These are phyloP conservation scores for Protomyces macrosporus DNA, from an alignment of 1,139 yeast genomes.

Conservation along the genomic window DNA sequence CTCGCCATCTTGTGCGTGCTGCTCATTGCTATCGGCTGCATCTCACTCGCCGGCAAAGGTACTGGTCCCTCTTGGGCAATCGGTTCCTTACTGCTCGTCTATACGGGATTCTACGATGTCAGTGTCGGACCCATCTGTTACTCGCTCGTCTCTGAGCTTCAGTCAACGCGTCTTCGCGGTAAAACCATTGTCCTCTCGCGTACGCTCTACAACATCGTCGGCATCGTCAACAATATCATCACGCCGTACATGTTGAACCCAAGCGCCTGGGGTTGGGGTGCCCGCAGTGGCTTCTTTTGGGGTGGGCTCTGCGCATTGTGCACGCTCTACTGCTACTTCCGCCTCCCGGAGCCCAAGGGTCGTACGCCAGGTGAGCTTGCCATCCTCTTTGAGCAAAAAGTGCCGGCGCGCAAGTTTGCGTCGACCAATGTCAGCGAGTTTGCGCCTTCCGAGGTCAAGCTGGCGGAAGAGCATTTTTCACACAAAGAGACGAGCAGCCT, in stretches of 20 bases:
- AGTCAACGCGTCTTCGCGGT: constrained; percentile 52
- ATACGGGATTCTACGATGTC: constrained; percentile 48
- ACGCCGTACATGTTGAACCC: constrained; percentile 60
- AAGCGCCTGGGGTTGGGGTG: constrained; percentile 53
- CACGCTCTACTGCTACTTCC: constrained; percentile 46
- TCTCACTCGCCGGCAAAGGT: constrained; percentile 30
- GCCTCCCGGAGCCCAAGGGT: constrained; percentile 55
- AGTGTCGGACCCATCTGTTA: constrained; percentile 58
- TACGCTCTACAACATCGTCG: constrained; percentile 46
- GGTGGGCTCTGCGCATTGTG: constrained; percentile 47
- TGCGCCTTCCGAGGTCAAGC: background rate
- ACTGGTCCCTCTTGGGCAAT: constrained; percentile 37
- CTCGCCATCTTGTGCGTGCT: constrained; percentile 33
- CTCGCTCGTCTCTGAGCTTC: constrained; percentile 54
- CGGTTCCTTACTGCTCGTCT: constrained; percentile 48
- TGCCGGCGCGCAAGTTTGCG: constrained; percentile 46
- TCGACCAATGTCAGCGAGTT: background rate
- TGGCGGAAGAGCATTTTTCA: background rate
- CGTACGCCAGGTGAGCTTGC: constrained; percentile 60
- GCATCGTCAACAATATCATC: constrained; percentile 46
- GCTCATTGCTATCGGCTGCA: constrained; percentile 43
- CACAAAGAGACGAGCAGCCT: background rate
- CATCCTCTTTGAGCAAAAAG: constrained; percentile 45
- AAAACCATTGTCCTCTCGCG: constrained; percentile 56
- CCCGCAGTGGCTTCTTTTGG: constrained; percentile 57